phyloP scores from a whole-genome alignment of 208 protist species.

The Phytomonas sp. region DNA sequence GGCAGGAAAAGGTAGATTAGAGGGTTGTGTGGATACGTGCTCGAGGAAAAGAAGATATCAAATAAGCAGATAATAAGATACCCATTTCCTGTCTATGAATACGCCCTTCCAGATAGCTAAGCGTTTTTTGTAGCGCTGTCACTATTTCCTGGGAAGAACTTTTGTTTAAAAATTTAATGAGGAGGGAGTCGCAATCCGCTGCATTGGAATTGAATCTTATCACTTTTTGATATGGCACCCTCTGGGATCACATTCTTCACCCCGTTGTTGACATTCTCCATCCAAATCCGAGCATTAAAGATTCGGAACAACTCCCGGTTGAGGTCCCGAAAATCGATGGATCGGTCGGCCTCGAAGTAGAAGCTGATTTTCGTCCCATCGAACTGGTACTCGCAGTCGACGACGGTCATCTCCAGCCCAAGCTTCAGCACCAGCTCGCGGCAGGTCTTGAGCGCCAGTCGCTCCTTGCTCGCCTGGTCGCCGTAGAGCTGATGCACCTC shows the following conservation, averaged over 20 bases:
- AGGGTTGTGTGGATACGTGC: too few species aligned
- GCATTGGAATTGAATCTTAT: background rate
- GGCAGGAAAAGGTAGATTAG: too few species aligned
- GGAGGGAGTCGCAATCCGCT: background rate
- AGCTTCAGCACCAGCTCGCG: slow-evolving; percentile 69
- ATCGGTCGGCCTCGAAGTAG: slow-evolving; percentile 86
- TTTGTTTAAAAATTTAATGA: too few species aligned
- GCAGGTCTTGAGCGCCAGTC: slow-evolving; percentile 82
- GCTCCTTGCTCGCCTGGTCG: slow-evolving; percentile 67
- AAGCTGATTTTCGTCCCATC: slow-evolving; percentile 92
- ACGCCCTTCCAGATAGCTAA: too few species aligned
- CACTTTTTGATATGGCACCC: slow-evolving; percentile 16
- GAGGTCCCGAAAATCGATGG: slow-evolving; percentile 84
- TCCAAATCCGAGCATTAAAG: slow-evolving; percentile 88
- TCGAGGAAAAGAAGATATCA: too few species aligned
- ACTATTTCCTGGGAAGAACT: too few species aligned
- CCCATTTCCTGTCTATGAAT: too few species aligned
- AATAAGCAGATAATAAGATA: too few species aligned
- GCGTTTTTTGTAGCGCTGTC: too few species aligned
- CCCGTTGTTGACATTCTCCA: slow-evolving; percentile 64
- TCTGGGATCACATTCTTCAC: slow-evolving; percentile 39
- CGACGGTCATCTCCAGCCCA: slow-evolving; percentile 70
- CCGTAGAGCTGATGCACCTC: slow-evolving; percentile 75
- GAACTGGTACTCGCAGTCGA: slow-evolving; percentile 89
- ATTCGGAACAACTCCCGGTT: slow-evolving; percentile 84